A percentile compares a stretch with the other conserved stretches of the same genome.
Evolutionary conservation across 805 yeast genomes (phyloP).

Genomic region (Candida odintsovae): DNA sequence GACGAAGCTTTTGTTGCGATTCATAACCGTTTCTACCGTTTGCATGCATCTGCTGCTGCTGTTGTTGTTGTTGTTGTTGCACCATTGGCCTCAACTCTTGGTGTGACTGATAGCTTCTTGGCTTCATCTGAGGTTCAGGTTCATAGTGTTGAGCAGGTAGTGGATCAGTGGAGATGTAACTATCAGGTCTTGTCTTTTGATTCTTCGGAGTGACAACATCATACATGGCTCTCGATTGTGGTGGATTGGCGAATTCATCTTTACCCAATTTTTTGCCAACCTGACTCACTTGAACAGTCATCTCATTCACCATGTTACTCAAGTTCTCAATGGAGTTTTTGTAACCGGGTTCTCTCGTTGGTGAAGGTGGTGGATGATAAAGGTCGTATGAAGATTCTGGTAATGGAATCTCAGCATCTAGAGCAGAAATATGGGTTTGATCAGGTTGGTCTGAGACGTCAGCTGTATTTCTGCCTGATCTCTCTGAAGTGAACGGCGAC

Average conservation of each 20-base stretch:
- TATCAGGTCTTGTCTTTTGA: neutral
- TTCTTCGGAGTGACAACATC: neutral
- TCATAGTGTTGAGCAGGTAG: neutral
- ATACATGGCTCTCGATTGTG: neutral
- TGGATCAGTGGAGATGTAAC: neutral
- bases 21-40: too few relatives aligned
- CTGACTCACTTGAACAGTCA: conserved; percentile 22
- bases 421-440: neutral
- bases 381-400: neutral
- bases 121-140: neutral
- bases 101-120: neutral
- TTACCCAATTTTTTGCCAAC: conserved; percentile 18
- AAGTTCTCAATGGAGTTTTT: conserved; percentile 25
- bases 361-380: neutral
- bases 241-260: neutral
- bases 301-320: conserved; percentile 30
- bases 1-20: neutral
- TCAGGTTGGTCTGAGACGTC: neutral
- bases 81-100: neutral
- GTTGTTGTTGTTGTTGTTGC: neutral
- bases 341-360: neutral
- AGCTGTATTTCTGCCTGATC: neutral
- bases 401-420: neutral
- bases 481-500: neutral
- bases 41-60: too few relatives aligned